Base-by-base conservation (phyloP, 2,329 filamentous ascomycete species). In the Achaetomium macrosporum region DNA sequence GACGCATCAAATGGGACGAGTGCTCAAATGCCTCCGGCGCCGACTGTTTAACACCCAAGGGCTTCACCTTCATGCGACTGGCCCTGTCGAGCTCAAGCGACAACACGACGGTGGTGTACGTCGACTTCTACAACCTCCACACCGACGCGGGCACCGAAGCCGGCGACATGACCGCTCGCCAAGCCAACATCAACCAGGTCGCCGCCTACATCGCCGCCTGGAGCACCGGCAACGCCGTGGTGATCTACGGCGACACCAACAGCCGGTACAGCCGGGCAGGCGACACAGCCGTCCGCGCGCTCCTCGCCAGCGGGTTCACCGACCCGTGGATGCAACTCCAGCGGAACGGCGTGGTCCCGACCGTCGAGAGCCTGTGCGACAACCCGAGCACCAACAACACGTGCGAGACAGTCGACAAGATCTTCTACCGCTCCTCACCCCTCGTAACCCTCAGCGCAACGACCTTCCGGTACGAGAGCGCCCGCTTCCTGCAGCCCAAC, bases 11-110 rank as follows among this genome's bases (percentile, higher is more conserved):
- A 61, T 87, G 84, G 82, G 66, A 72, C 20, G 70, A 64, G 2
- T 85, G 83, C 68, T 80, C 77, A 53, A 65, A 79, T 61, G 74
- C 74, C 36, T 79, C 77, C 0, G 74, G 73, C 0, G 61, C 65
- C 1, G 84, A 87, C 65, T 87, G 84, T 63, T 68, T 86, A 56
- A 87, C 83, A 0, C 84, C 82, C 19, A 87, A 87, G 66, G 84
- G 83, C 12, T 86, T 85, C 65, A 85, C 82, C 1, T 81, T 82
- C 45, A 84, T 87, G 82, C 76, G 82, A 11, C 66, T 77, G 41
- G 67, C 72, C 16, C 59, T 85, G 13, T 73, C 72, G 9, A 69
- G 73, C 36, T 76, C 76, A 13, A 20, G 30, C 20, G 44, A 47
- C 49, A 55, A 51, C 44, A 43, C 50, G 12, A 54, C 50, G 4